A percentile compares a stretch with the other conserved stretches of the same genome.
Conservation (phyloP, 106 monocot species). For the Dioscorea alata region DNA sequence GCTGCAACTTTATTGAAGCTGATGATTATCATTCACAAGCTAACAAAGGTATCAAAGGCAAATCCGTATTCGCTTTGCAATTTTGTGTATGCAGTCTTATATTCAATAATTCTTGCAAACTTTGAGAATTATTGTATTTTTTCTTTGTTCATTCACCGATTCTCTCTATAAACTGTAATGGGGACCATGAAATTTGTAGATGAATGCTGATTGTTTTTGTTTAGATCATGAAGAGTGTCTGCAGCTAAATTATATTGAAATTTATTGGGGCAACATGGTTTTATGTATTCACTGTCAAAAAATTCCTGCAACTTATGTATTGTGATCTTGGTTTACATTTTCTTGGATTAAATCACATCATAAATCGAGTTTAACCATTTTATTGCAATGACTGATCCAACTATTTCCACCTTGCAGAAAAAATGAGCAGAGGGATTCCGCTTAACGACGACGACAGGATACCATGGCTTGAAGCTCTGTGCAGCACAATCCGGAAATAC, state of each 20-base stretch:
- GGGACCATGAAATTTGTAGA: no score
- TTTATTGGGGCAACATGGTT: no score
- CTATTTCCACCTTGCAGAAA: slow-evolving; percentile 33
- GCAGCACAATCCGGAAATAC: slow-evolving; percentile 26
- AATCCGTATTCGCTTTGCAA: background rate
- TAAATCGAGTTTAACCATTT: background rate
- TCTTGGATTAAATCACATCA: background rate
- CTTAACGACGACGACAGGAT: slow-evolving; percentile 61
- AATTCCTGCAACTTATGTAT: background rate
- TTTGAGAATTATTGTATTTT: background rate
- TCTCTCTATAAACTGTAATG: background rate
- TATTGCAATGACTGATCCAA: background rate
- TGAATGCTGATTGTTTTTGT: no score
- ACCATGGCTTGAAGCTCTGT: slow-evolving; percentile 81
- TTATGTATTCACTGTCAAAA: background rate
- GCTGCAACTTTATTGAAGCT: slow-evolving; percentile 75
- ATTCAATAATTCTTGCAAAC: background rate
- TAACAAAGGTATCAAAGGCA: slow-evolving; percentile 60
- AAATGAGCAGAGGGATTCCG: slow-evolving; percentile 71
- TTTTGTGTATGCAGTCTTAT: background rate
- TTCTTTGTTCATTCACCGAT: background rate
- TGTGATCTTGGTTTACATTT: background rate
- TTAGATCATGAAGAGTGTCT: no score
- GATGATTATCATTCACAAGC: slow-evolving; percentile 71
- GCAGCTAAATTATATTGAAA: no score